Evolutionary conservation across 345 rosid genomes (phyloP).

Genomic region (Hibiscus syriacus): DNA sequence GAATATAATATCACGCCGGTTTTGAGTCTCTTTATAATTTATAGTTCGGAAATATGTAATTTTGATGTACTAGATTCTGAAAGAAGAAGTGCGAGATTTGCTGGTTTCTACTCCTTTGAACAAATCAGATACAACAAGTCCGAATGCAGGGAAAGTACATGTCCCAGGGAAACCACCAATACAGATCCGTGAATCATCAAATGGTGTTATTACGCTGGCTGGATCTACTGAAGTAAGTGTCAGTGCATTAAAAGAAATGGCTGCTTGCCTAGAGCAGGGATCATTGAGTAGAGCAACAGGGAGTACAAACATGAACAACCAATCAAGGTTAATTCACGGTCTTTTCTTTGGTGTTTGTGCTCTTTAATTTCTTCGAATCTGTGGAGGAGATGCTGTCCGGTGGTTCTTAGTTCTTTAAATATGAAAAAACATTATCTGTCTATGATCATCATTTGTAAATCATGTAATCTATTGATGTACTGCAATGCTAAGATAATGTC

Average conservation of each 20-base stretch:
- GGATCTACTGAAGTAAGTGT: conserved; percentile 92
- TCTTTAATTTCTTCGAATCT: background rate
- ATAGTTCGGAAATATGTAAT: conserved; percentile 18
- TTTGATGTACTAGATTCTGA: conserved; percentile 60
- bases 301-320: conserved; percentile 97
- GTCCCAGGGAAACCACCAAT: conserved; percentile 88
- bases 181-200: conserved; percentile 94
- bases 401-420: background rate
- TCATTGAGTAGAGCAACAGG: conserved; percentile 94
- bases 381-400: background rate
- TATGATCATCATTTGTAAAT: background rate
- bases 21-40: conserved; percentile 1
- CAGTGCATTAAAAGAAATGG: conserved; percentile 77
- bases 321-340: conserved; percentile 58
- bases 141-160: conserved; percentile 37
- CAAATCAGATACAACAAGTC: conserved; percentile 51
- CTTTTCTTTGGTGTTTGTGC: background rate
- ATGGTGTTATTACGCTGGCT: conserved; percentile 92
- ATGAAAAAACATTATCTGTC: background rate
- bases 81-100: conserved; percentile 96
- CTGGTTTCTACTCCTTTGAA: conserved; percentile 51
- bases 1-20: too few species aligned
- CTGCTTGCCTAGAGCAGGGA: conserved; percentile 91
- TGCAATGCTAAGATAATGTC: background rate
- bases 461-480: background rate